These are phyloP conservation scores for Diplotaxis tenuifolia DNA, from an alignment of 345 rosid genomes.

Conservation along the genomic window DNA sequence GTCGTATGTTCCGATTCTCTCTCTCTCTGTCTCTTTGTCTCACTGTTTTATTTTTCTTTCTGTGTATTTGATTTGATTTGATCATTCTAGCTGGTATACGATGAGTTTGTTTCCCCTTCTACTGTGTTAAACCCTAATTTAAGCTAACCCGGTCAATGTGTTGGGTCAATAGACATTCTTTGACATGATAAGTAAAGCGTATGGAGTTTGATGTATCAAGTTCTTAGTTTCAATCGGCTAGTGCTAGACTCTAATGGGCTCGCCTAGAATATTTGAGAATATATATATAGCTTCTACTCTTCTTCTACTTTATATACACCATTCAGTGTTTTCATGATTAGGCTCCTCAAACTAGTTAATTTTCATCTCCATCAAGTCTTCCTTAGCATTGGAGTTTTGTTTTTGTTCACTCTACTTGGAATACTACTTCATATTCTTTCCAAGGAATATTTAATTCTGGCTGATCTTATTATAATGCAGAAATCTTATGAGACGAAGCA, in stretches of 20 bases:
- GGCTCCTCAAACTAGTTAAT: background rate
- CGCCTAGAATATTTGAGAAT: background rate
- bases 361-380: too few relatives aligned
- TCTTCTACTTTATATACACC: constrained; percentile 7
- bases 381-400: background rate
- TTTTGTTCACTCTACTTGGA: background rate
- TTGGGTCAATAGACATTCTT: constrained; percentile 18
- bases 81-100: background rate
- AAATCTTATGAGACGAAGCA: constrained; percentile 98
- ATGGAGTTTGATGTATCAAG: background rate
- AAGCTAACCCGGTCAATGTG: constrained; percentile 14
- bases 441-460: background rate
- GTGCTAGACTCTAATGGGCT: background rate
- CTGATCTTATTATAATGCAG: constrained; percentile 44
- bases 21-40: background rate
- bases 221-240: constrained; percentile 3
- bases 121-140: constrained; percentile 27
- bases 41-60: background rate
- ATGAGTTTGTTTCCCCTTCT: background rate
- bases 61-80: constrained; percentile 6
- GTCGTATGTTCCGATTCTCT: constrained; percentile 65
- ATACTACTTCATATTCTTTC: background rate
- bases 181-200: constrained; percentile 4
- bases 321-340: background rate
- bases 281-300: background rate